Base-by-base conservation (phyloP, 2,329 filamentous ascomycete genomes). In the Aspergillus piperis region DNA sequence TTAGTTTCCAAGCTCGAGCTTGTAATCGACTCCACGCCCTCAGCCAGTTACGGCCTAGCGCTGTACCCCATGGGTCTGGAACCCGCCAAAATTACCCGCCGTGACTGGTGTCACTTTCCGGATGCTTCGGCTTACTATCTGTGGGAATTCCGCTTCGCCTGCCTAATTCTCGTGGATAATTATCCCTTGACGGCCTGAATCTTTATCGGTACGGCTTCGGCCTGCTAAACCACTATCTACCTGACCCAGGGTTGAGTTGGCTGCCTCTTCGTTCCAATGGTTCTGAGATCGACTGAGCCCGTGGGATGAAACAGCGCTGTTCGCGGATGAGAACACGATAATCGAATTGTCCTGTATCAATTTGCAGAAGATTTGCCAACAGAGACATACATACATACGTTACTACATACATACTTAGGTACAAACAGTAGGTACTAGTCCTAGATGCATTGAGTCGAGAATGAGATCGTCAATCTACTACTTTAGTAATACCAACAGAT, bases 111-210 rank as follows among this genome's bases (percentile, higher is more conserved):
- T 41, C n/a, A 36, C 41, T 23, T 44, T 27, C 25, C 19, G 51
- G 38, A 64, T 64, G 59, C 59, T 63, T 71, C 72, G 72, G 72
- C 56, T 74, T 74, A 69, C 72, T 69, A 32, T 68, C 61, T 71
- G 51, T 44, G 71, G 72, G 56, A 59, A 70, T 72, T 63, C 71
- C 70, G 68, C 19, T 36, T 57, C n/a, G 25, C 21, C 25, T 10
- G 21, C 23, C 32, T 36, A 2, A 30, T 36, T 13, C 11, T 36
- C 23, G 6, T 27, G 25, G 21, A 10, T 3, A 15, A n/a, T 21
- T 17, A 11, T 21, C 23, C 21, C n/a, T 19, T 30, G 17, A 32
- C 44, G 44, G 21, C 13, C 15, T 42, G 17, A 51, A 17, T 23
- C 10, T 3, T 17, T 25, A 39, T 23, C 27, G 30, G 30, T 36